phyloP scores from a whole-genome alignment of 306 rosid species.

The Cicer arietinum region DNA sequence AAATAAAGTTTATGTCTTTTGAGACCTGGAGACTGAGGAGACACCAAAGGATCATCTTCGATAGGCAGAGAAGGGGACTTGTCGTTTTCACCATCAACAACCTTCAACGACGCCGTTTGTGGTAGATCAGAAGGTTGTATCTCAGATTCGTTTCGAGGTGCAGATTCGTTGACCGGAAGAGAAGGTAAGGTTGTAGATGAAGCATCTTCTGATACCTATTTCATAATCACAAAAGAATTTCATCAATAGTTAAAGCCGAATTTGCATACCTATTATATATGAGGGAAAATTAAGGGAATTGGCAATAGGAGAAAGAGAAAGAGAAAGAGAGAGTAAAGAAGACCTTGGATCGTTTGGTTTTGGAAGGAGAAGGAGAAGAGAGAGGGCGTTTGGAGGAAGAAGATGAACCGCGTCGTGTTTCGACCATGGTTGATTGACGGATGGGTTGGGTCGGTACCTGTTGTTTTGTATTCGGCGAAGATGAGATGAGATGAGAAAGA shows the following conservation, averaged over 20 bases:
- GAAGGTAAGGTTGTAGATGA: constrained; percentile 59
- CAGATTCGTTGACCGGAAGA: constrained; percentile 73
- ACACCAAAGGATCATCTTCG: constrained; percentile 60
- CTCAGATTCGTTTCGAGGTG: constrained; percentile 67
- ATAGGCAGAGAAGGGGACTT: constrained; percentile 55
- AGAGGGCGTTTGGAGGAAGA: constrained; percentile 78
- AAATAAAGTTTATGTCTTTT: not conserved
- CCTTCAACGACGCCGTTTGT: constrained; percentile 57
- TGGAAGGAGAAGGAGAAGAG: constrained; percentile 71
- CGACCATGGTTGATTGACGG: constrained; percentile 65
- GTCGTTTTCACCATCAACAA: constrained; percentile 56
- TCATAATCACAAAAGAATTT: constrained; percentile 18
- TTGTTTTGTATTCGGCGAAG: constrained; percentile 42
- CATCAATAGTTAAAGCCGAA: constrained; percentile 20
- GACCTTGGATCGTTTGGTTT: constrained; percentile 83
- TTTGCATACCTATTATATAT: constrained; percentile 21
- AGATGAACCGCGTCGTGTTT: constrained; percentile 82
- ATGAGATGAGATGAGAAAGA: not conserved
- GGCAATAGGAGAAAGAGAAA: not conserved
- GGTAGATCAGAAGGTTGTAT: constrained; percentile 73
- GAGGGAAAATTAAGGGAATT: constrained; percentile 4
- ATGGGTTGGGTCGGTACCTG: constrained; percentile 17
- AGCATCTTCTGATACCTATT: constrained; percentile 72
- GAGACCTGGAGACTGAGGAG: constrained; percentile 65
- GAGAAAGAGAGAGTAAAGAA: not conserved